Percentiles rank a stretch among this genome's conserved stretches.
Evolutionary conservation across 305 asterid species (phyloP).

Genomic region (Fraxinus paxiana): DNA sequence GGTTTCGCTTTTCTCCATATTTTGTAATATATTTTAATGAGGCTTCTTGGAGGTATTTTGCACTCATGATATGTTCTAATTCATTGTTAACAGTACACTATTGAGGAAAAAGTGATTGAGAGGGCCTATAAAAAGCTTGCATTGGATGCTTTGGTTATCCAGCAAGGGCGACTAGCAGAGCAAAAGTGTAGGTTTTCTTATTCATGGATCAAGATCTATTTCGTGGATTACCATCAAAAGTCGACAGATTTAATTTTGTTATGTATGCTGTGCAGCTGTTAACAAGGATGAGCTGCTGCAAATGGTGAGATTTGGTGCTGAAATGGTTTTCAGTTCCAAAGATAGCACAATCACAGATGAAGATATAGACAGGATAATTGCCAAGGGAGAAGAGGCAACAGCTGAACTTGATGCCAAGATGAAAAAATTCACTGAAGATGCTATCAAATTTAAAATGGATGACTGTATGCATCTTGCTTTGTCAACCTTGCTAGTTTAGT

Average conservation of each 20-base stretch:
- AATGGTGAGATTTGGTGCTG: constrained; percentile 99
- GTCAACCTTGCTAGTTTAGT: constrained; percentile 1
- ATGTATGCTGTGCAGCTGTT: constrained; percentile 58
- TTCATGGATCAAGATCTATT: constrained; percentile 8
- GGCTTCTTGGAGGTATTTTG: constrained; percentile 5
- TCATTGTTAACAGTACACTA: constrained; percentile 63
- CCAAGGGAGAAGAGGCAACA: constrained; percentile 98
- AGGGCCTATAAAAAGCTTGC: constrained; percentile 99
- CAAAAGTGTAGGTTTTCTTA: constrained; percentile 62
- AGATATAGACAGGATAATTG: constrained; percentile 95
- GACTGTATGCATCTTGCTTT: constrained; percentile 57
- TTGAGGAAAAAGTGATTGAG: constrained; percentile 98
- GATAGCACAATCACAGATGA: constrained; percentile 99
- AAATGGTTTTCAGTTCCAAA: constrained; percentile 99
- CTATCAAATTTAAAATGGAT: constrained; percentile 95
- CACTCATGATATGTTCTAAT: constrained; percentile 18
- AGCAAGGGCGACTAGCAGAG: constrained; percentile 96
- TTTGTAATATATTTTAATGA: constrained; percentile 1
- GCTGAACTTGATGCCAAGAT: constrained; percentile 98
- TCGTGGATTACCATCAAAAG: neutral
- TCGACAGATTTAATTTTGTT: neutral
- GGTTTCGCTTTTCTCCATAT: constrained; percentile 44
- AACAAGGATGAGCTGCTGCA: constrained; percentile 96
- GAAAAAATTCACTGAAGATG: constrained; percentile 98
- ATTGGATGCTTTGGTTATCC: constrained; percentile 98